Evolutionary conservation across 1,284 basidiomycete genomes (phyloP).

Genomic region (Cutaneotrichosporon sp.): DNA sequence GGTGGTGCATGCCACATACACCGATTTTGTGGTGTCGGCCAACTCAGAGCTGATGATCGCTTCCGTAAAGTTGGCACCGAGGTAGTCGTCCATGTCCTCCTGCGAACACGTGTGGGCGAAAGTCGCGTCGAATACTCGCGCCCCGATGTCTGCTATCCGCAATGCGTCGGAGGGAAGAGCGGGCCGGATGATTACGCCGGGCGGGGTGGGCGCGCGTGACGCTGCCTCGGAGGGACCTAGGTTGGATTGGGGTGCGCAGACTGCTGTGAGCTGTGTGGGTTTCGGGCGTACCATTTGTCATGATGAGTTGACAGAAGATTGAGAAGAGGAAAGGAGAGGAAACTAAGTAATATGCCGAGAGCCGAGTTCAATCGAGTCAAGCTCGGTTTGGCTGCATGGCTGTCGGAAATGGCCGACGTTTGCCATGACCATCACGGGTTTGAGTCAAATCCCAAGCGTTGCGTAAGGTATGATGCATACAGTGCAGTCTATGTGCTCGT

Average conservation of each 20-base stretch:
- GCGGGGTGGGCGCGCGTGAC: conserved; percentile 9
- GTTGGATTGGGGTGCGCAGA: conserved; percentile 13
- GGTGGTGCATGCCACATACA: conserved; percentile 13
- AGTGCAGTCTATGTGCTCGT: conserved; percentile 7
- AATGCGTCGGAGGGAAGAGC: conserved; percentile 14
- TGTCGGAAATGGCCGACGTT: too few species aligned
- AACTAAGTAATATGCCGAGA: too few species aligned
- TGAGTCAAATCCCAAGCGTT: too few species aligned
- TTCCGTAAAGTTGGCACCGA: conserved; percentile 16
- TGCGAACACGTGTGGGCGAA: conserved; percentile 21
- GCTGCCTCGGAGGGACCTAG: conserved; percentile 13
- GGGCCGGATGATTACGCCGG: conserved; percentile 36
- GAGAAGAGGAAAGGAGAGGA: not conserved
- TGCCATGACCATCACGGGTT: too few species aligned
- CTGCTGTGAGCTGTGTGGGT: not conserved
- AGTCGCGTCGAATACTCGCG: conserved; percentile 16
- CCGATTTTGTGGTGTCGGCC: conserved; percentile 1
- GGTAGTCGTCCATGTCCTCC: conserved; percentile 21
- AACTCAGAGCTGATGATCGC: conserved; percentile 14
- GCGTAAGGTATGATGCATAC: not conserved
- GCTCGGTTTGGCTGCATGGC: too few species aligned
- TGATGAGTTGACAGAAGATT: not conserved
- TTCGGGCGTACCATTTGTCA: not conserved
- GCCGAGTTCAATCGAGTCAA: not conserved
- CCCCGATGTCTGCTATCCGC: conserved; percentile 15